Percentiles rank a stretch among this genome's conserved stretches.
These are phyloP conservation scores for grape (Vitis vinifera) DNA, from an alignment of 164 flowering plant genomes.

Conservation along the genomic window ASM3070453v1 NC_081820.1:16739501-16740000, in stretches of 20 bases:
- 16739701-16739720: too few relatives aligned
- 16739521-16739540: conserved; percentile 10
- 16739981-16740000: background rate
- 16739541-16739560: conserved; percentile 4
- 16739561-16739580: conserved; percentile 21
- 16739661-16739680: too few relatives aligned
- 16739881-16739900: conserved; percentile 8
- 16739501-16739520: conserved; percentile 15
- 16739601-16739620: background rate
- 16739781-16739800: too few relatives aligned
- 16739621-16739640: background rate
- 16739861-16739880: conserved; percentile 37
- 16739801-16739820: too few relatives aligned
- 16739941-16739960: conserved; percentile 13
- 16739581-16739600: conserved; percentile 8
- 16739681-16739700: too few relatives aligned
- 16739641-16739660: background rate
- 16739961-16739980: background rate
- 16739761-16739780: background rate
- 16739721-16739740: too few relatives aligned
- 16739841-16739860: conserved; percentile 34
- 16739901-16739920: conserved; percentile 22
- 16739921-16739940: conserved; percentile 14
- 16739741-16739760: background rate
- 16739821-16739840: conserved; percentile 35